Conservation (phyloP, 2,329 filamentous ascomycete genomes). For the Phaeosphaeriaceae sp. region DNA sequence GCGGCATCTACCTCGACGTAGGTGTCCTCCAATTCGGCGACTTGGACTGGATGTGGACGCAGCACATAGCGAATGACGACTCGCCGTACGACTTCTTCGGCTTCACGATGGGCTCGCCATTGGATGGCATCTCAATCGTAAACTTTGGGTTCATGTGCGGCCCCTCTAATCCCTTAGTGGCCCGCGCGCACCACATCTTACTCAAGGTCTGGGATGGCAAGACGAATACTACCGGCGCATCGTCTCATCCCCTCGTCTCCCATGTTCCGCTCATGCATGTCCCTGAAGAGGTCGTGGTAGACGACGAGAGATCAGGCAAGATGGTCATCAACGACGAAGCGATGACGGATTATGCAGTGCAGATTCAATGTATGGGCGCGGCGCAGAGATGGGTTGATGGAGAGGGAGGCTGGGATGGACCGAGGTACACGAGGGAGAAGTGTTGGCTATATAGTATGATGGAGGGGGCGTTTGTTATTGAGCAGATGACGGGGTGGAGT, state of each 20-base stretch:
- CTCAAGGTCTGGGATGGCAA: conserved; percentile 60
- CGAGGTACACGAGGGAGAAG: conserved; percentile 56
- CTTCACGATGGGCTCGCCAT: conserved; percentile 30
- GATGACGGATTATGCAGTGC: conserved; percentile 66
- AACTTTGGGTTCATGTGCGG: conserved; percentile 31
- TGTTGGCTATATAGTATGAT: conserved; percentile 34
- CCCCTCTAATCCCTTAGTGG: conserved; percentile 58
- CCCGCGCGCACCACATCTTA: conserved; percentile 58
- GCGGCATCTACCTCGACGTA: conserved; percentile 66
- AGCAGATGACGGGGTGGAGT: conserved; percentile 61
- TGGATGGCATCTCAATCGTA: conserved; percentile 25
- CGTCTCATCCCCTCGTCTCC: conserved; percentile 62
- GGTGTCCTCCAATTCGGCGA: conserved; percentile 66
- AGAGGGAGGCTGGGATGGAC: conserved; percentile 63
- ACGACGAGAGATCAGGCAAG: neutral
- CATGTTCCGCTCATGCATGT: conserved; percentile 57
- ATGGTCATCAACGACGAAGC: conserved; percentile 45
- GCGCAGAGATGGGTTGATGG: conserved; percentile 62
- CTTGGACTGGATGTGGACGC: conserved; percentile 61
- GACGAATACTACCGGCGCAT: conserved; percentile 50
- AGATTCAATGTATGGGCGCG: conserved; percentile 62
- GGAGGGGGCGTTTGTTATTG: conserved; percentile 37
- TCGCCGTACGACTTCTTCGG: conserved; percentile 53
- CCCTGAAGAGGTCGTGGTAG: conserved; percentile 19
- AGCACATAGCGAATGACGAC: conserved; percentile 56